These are phyloP conservation scores for Teratosphaeria epicoccoides DNA, from an alignment of 2,329 filamentous ascomycete species.

Conservation along the genomic window DNA sequence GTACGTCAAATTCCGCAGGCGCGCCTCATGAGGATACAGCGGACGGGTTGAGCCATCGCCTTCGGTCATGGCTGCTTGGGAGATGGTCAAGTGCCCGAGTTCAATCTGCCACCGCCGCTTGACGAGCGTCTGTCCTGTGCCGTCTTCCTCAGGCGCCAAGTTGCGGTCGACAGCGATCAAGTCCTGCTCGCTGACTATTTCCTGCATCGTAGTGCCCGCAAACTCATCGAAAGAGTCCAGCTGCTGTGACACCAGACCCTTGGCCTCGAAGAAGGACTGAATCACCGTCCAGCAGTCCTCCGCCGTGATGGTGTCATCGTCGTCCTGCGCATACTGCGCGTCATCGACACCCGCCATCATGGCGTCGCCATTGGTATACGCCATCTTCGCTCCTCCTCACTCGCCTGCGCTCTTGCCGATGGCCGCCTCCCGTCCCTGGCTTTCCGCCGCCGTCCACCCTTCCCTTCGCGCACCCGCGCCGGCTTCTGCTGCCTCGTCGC, in stretches of 20 bases:
- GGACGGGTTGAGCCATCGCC: conserved; percentile 79
- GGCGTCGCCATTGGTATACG: conserved; percentile 8
- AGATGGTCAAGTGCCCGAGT: conserved; percentile 82
- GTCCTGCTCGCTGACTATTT: conserved; percentile 85
- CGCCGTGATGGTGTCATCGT: conserved; percentile 56
- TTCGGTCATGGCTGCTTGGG: conserved; percentile 83
- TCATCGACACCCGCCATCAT: conserved; percentile 12
- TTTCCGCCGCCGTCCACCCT: not conserved
- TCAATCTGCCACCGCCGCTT: conserved; percentile 91
- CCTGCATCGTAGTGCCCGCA: conserved; percentile 84
- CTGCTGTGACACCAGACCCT: conserved; percentile 93
- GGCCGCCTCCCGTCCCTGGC: not conserved
- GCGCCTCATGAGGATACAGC: conserved; percentile 87
- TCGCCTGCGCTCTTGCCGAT: not conserved
- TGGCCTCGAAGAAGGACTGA: conserved; percentile 89
- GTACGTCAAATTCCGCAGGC: conserved; percentile 91
- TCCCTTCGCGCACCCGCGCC: not conserved
- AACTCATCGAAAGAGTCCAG: conserved; percentile 98
- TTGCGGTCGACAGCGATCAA: conserved; percentile 90
- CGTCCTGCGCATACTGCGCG: conserved; percentile 8
- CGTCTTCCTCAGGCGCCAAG: conserved; percentile 60
- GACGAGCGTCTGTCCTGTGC: conserved; percentile 55
- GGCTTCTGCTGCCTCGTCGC: not conserved
- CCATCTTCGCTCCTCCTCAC: conserved; percentile 4
- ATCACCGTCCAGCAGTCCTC: conserved; percentile 99